Percentiles rank a stretch among this genome's conserved stretches.
phyloP scores from a whole-genome alignment of 768 basidiomycete species.

The Leccinum arenicola region DNA sequence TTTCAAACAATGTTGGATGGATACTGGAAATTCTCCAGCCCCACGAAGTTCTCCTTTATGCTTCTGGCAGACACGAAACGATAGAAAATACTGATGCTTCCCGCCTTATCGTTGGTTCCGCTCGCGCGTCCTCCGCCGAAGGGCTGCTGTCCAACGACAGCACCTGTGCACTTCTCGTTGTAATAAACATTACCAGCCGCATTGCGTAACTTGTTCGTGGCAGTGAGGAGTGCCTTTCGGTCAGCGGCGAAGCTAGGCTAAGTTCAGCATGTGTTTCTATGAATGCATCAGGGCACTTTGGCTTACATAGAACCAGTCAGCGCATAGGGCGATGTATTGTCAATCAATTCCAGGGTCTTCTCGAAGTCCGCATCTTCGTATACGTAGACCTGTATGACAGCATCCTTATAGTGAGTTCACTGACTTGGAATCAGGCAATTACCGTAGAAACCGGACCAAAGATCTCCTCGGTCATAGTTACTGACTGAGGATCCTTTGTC shows the following conservation, averaged over 20 bases:
- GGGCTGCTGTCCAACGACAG: slow-evolving; percentile 97
- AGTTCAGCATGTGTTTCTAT: slow-evolving; percentile 8
- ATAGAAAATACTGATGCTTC: slow-evolving; percentile 72
- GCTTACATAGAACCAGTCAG: slow-evolving; percentile 93
- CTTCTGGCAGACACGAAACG: slow-evolving; percentile 86
- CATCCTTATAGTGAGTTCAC: neutral
- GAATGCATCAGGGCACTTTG: neutral
- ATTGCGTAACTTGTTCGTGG: slow-evolving; percentile 82
- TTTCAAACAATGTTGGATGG: slow-evolving; percentile 77
- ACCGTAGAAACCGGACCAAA: slow-evolving; percentile 96
- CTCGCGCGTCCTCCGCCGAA: slow-evolving; percentile 92
- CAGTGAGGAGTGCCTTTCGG: slow-evolving; percentile 74
- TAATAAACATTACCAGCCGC: slow-evolving; percentile 97
- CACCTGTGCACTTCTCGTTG: slow-evolving; percentile 97
- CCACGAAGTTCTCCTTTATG: slow-evolving; percentile 97
- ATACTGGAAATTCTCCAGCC: slow-evolving; percentile 75
- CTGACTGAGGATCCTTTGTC: slow-evolving; percentile 82
- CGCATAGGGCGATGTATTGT: slow-evolving; percentile 83
- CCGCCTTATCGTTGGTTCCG: slow-evolving; percentile 98
- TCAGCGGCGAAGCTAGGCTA: slow-evolving; percentile 71
- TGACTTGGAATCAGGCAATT: slow-evolving; percentile 8
- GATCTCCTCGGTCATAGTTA: slow-evolving; percentile 94
- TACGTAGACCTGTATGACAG: slow-evolving; percentile 64
- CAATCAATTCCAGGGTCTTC: slow-evolving; percentile 81
- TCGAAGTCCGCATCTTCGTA: slow-evolving; percentile 88